A percentile compares a stretch with the other conserved stretches of the same genome.
phyloP scores from a whole-genome alignment of 768 basidiomycete genomes.

The Xanthoconium stramineum region DNA sequence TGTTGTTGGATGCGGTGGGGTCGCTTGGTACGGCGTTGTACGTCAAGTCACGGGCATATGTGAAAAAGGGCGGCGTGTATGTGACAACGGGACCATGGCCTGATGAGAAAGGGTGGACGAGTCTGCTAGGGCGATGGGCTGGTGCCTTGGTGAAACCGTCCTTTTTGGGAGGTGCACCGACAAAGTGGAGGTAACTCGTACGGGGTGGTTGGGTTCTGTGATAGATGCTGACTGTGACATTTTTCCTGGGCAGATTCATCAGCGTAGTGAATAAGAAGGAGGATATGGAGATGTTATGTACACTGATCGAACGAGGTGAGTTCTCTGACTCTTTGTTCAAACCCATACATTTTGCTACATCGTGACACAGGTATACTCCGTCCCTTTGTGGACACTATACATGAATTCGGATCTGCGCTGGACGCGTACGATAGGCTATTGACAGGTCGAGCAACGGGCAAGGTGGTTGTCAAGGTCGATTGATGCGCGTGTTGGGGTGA shows the following conservation, averaged over 20 bases:
- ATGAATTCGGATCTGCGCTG: slow-evolving; percentile 51
- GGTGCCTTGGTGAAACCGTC: slow-evolving; percentile 32
- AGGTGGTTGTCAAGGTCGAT: slow-evolving; percentile 58
- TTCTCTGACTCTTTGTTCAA: background rate
- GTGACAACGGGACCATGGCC: slow-evolving; percentile 51
- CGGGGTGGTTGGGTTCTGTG: background rate
- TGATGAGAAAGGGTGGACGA: slow-evolving; percentile 17
- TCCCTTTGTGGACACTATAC: slow-evolving; percentile 57
- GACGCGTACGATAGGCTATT: slow-evolving; percentile 62
- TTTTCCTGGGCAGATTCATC: slow-evolving; percentile 21
- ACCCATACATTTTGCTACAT: too few relatives aligned
- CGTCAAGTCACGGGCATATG: slow-evolving; percentile 46
- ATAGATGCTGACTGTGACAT: background rate
- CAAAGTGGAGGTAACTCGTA: slow-evolving; percentile 43
- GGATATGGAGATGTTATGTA: slow-evolving; percentile 35
- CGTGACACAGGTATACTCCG: slow-evolving; percentile 17
- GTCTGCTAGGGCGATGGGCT: background rate
- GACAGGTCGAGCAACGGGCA: slow-evolving; percentile 57
- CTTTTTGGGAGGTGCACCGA: slow-evolving; percentile 52
- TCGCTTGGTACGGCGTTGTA: slow-evolving; percentile 48
- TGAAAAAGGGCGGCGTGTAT: slow-evolving; percentile 50
- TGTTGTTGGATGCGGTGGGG: slow-evolving; percentile 60
- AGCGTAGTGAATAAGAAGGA: slow-evolving; percentile 30
- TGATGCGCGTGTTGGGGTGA: too few relatives aligned
- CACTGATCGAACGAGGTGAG: slow-evolving; percentile 43